Conservation (phyloP, 2,329 filamentous ascomycete species). For the Calonectria pteridis region DNA sequence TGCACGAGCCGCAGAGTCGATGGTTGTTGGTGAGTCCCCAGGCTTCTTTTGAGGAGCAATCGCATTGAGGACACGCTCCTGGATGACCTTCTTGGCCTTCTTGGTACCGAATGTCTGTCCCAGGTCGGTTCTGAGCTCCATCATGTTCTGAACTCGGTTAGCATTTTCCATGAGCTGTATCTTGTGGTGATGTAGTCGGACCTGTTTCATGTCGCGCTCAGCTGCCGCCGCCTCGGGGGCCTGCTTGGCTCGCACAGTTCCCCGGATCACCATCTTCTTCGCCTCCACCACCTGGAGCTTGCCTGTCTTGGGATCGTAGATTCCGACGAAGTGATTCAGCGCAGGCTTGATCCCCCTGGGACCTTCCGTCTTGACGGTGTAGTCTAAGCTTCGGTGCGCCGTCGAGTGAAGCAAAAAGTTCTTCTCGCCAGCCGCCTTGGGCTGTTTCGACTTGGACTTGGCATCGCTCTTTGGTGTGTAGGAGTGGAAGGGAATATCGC, state of each 20-base stretch:
- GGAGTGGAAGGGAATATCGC: constrained; percentile 58
- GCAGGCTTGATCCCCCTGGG: constrained; percentile 49
- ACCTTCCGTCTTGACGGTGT: constrained; percentile 66
- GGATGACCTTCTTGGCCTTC: constrained; percentile 84
- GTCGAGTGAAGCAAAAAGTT: constrained; percentile 71
- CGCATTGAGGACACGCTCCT: constrained; percentile 77
- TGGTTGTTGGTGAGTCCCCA: constrained; percentile 57
- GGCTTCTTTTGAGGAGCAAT: constrained; percentile 63
- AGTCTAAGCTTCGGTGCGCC: constrained; percentile 69
- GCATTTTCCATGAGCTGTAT: constrained; percentile 30
- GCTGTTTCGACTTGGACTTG: constrained; percentile 52
- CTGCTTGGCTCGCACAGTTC: constrained; percentile 68
- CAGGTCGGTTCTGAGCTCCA: constrained; percentile 75
- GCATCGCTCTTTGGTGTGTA: constrained; percentile 58
- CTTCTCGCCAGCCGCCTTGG: constrained; percentile 54
- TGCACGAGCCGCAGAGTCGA: constrained; percentile 67
- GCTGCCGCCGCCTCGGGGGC: constrained; percentile 61
- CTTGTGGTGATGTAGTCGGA: constrained; percentile 18
- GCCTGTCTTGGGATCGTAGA: constrained; percentile 72
- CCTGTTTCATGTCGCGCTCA: constrained; percentile 46
- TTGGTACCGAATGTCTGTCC: constrained; percentile 87
- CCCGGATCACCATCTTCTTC: constrained; percentile 73
- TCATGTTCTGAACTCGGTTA: constrained; percentile 61
- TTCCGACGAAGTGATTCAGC: constrained; percentile 73
- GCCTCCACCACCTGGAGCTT: constrained; percentile 72